Base-by-base conservation (phyloP, 495 filamentous ascomycete species). In the Talaromyces liani region DNA sequence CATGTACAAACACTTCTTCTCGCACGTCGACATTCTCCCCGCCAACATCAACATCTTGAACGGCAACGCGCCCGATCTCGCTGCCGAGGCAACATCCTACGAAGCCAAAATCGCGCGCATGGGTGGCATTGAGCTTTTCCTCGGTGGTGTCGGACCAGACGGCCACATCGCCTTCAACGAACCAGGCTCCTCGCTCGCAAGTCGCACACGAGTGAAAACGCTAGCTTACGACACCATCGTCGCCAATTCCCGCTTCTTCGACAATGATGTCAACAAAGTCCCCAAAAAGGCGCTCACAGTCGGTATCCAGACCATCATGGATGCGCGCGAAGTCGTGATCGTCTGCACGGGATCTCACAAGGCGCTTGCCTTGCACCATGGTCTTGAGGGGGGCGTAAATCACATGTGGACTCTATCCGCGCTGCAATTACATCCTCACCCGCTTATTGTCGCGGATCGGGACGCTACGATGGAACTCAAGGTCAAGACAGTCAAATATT, bases 131-230 rank as follows among this genome's bases (percentile, higher is more conserved):
- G 90, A 93, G 70, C 83, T 95, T 27, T 95, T 93, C 75, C 81
- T 95, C 1, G 90, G 89, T 14, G 91, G 91, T 39, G 90, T 95
- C 51, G 91, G 91, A 49, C 88, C 89, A 41, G 91, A 95, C 70
- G 91, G 91, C 8, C 91, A 95, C 72, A 89, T 95, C 63, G 91
- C 91, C 45, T 93, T 95, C 81, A 93, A 95, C 73, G 91, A 95
- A 75, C 91, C 91, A 20, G 91, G 91, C 9, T 91, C 89, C 3
- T 91, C 88, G 61, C 75, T 95, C 60, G 86, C 83, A 65, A 91
- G 88, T 25, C 82, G 90, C 47, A 93, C 91, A 4, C 83, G 91
- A 53, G 90, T 93, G 68, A 93, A 93, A 82, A 93, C 91, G 1
- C 77, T 95, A 39, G 89, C 91, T 6, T 92, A 92, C 68, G 91